Evolutionary conservation across 352 stramenopile genomes (phyloP).

Genomic region (Globisporangium splendens): DNA sequence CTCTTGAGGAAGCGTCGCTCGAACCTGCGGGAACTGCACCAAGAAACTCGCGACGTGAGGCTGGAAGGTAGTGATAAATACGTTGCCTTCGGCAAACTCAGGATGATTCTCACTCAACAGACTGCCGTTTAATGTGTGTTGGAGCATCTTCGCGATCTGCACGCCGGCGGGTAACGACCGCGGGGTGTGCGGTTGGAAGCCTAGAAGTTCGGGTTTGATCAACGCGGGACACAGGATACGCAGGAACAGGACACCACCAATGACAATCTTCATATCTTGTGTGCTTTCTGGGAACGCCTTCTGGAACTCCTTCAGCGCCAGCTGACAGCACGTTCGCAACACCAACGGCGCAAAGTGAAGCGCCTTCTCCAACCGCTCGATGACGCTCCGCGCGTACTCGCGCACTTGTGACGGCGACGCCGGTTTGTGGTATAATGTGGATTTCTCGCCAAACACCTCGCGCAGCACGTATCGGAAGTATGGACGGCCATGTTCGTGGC

Average conservation of each 20-base stretch:
- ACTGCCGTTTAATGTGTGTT: conserved; percentile 68
- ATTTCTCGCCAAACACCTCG: conserved; percentile 71
- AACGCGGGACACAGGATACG: conserved; percentile 73
- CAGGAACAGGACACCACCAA: conserved; percentile 73
- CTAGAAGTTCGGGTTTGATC: conserved; percentile 80
- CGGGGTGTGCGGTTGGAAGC: conserved; percentile 55
- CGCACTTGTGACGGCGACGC: conserved; percentile 37
- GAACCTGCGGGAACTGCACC: conserved; percentile 56
- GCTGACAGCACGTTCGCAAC: conserved; percentile 66
- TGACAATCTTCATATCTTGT: conserved; percentile 61
- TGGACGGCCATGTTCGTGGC: conserved; percentile 56
- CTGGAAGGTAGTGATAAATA: conserved; percentile 63
- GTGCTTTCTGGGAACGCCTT: conserved; percentile 63
- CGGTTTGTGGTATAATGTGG: conserved; percentile 37
- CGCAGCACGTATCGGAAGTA: conserved; percentile 83
- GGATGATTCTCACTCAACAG: conserved; percentile 43
- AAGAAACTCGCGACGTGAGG: conserved; percentile 63
- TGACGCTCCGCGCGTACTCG: conserved; percentile 51
- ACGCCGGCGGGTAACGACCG: conserved; percentile 51
- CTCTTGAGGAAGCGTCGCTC: conserved; percentile 8
- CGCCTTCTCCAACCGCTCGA: conserved; percentile 65
- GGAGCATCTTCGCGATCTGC: conserved; percentile 79
- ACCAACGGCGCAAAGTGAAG: conserved; percentile 73
- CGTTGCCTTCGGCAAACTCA: conserved; percentile 43
- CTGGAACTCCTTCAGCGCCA: conserved; percentile 69